Evolutionary conservation across 2,329 filamentous ascomycete genomes (phyloP).

Genomic region (Beauveria sp.): DNA sequence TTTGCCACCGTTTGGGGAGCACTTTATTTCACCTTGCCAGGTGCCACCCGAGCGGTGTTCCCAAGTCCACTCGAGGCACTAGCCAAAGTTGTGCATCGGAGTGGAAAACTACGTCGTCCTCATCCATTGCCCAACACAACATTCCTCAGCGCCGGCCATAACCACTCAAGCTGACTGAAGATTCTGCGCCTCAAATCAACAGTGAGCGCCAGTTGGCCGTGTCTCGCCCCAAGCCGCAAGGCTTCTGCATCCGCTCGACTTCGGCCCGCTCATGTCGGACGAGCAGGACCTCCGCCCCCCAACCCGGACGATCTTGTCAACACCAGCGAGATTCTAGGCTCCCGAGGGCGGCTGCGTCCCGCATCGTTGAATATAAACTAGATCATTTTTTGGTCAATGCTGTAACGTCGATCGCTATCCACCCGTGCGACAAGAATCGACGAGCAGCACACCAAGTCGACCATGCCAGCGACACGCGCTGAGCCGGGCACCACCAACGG

Average conservation of each 20-base stretch:
- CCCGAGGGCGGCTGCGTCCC: background rate
- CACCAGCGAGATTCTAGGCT: background rate
- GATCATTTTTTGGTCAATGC: background rate
- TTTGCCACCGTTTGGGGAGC: background rate
- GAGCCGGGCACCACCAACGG: conserved; percentile 36
- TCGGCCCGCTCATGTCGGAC: conserved; percentile 2
- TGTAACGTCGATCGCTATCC: conserved; percentile 6
- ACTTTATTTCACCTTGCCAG: background rate
- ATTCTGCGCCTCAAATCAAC: background rate
- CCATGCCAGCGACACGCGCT: conserved; percentile 32
- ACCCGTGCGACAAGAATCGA: conserved; percentile 13
- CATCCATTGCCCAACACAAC: conserved; percentile 2
- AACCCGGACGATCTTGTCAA: background rate
- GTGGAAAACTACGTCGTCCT: conserved; percentile 9
- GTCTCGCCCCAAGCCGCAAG: background rate
- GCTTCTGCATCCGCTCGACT: background rate
- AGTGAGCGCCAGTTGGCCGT: background rate
- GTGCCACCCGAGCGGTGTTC: background rate
- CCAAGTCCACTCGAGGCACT: conserved; percentile 10
- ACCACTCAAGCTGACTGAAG: background rate
- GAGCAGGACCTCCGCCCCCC: conserved; percentile 2
- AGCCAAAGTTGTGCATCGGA: conserved; percentile 9
- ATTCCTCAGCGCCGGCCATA: background rate
- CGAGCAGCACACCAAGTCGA: conserved; percentile 14
- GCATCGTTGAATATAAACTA: background rate